phyloP scores from a whole-genome alignment of 495 filamentous ascomycete genomes.

The Aspergillus carlsbadensis region DNA sequence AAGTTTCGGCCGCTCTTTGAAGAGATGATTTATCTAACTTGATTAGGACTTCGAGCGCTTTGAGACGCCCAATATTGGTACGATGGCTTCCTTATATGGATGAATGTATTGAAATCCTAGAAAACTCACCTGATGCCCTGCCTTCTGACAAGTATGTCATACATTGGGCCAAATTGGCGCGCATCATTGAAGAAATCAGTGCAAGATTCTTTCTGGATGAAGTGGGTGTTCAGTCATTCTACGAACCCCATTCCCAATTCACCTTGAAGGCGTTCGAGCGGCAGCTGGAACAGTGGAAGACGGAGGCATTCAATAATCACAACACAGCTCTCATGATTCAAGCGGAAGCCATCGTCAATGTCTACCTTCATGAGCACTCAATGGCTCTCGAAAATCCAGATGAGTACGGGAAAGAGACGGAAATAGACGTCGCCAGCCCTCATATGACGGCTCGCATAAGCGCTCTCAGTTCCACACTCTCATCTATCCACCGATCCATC shows the following conservation, averaged over 20 bases:
- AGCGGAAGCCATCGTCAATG: constrained; percentile 51
- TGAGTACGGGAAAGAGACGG: constrained; percentile 23
- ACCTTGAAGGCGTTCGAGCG: constrained; percentile 73
- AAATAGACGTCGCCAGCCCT: constrained; percentile 32
- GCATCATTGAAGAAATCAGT: constrained; percentile 78
- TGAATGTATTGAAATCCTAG: constrained; percentile 75
- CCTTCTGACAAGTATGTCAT: constrained; percentile 71
- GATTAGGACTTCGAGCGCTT: constrained; percentile 67
- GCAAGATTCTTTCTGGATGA: constrained; percentile 78
- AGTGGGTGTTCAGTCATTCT: constrained; percentile 59
- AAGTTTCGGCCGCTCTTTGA: constrained; percentile 15
- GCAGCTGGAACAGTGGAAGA: constrained; percentile 68
- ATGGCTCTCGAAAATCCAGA: constrained; percentile 69
- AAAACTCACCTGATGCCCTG: constrained; percentile 66
- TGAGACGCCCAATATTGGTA: constrained; percentile 78
- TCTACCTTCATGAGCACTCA: constrained; percentile 87
- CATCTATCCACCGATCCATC: constrained; percentile 70
- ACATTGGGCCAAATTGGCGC: constrained; percentile 74
- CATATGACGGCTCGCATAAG: constrained; percentile 65
- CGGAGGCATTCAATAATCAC: constrained; percentile 47
- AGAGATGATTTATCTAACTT: constrained; percentile 44
- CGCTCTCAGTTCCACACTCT: constrained; percentile 69
- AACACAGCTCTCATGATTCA: constrained; percentile 32
- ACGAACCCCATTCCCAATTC: constrained; percentile 72
- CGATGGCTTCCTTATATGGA: constrained; percentile 83